A percentile compares a stretch with the other conserved stretches of the same genome.
Evolutionary conservation across 805 yeast species (phyloP).

Genomic region (Candida parachauliodes): DNA sequence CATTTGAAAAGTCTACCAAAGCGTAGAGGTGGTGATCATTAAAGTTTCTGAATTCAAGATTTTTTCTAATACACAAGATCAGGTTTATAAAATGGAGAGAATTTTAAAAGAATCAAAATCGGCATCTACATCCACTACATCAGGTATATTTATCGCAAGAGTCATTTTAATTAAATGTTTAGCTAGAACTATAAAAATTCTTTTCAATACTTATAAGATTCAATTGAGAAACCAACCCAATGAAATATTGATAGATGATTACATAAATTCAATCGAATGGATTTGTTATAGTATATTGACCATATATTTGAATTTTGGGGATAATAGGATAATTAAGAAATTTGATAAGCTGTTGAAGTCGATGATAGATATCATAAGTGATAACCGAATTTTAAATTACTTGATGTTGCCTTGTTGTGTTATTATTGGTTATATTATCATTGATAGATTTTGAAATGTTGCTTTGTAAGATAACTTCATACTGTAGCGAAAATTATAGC

Average conservation of each 20-base stretch:
- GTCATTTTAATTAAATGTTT: slow-evolving; percentile 1
- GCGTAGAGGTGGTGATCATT: slow-evolving; percentile 1
- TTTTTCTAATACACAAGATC: neutral
- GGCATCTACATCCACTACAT: slow-evolving; percentile 1
- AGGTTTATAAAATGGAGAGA: slow-evolving; percentile 1
- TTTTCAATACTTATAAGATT: slow-evolving; percentile 1
- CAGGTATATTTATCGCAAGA: slow-evolving; percentile 1
- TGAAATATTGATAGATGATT: neutral
- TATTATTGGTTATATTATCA: slow-evolving; percentile 1
- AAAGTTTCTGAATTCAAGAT: slow-evolving; percentile 1
- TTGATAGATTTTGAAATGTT: slow-evolving; percentile 1
- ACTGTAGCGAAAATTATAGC: neutral
- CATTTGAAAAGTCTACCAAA: slow-evolving; percentile 1
- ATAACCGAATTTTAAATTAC: neutral
- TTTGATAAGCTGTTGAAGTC: slow-evolving; percentile 1
- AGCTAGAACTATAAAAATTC: neutral
- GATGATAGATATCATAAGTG: slow-evolving; percentile 1
- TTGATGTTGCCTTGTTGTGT: slow-evolving; percentile 1
- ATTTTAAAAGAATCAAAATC: neutral
- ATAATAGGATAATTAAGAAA: neutral
- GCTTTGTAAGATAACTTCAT: slow-evolving; percentile 1
- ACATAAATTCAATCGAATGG: neutral
- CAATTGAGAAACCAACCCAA: slow-evolving; percentile 1
- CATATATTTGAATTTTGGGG: slow-evolving; percentile 1
- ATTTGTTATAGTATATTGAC: slow-evolving; percentile 1